phyloP scores from a whole-genome alignment of 2,329 filamentous ascomycete species.

The Cytospora paraplurivora region DNA sequence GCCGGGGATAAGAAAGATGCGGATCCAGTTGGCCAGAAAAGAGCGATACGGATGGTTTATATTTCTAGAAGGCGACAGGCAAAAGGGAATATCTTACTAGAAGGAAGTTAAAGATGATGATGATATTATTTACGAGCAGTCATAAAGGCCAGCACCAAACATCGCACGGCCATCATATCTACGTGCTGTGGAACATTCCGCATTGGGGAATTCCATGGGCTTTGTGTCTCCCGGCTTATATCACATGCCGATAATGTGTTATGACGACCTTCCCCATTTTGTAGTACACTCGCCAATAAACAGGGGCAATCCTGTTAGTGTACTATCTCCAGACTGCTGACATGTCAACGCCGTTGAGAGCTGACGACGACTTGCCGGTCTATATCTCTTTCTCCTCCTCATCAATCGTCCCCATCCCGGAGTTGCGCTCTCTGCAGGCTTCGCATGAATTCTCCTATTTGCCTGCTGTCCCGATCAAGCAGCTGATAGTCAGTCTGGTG shows the following conservation, averaged over 20 bases:
- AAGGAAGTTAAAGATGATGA: not conserved
- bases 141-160: not conserved
- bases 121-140: not conserved
- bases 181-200: not conserved
- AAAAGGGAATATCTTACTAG: too few relatives aligned
- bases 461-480: not conserved
- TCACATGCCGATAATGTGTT: not conserved
- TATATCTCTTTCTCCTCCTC: not conserved
- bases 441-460: not conserved
- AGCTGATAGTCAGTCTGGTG: not conserved
- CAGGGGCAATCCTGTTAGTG: not conserved
- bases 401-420: not conserved
- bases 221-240: not conserved
- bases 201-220: not conserved
- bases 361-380: not conserved
- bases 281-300: not conserved
- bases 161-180: not conserved
- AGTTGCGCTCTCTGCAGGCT: not conserved
- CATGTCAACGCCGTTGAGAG: not conserved
- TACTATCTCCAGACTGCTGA: not conserved
- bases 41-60: not conserved
- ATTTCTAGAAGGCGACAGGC: too few relatives aligned
- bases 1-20: not conserved
- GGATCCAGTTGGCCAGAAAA: not conserved
- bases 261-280: not conserved